phyloP scores from a whole-genome alignment of 257 asterid genomes.

The Primulina eburnea region DNA sequence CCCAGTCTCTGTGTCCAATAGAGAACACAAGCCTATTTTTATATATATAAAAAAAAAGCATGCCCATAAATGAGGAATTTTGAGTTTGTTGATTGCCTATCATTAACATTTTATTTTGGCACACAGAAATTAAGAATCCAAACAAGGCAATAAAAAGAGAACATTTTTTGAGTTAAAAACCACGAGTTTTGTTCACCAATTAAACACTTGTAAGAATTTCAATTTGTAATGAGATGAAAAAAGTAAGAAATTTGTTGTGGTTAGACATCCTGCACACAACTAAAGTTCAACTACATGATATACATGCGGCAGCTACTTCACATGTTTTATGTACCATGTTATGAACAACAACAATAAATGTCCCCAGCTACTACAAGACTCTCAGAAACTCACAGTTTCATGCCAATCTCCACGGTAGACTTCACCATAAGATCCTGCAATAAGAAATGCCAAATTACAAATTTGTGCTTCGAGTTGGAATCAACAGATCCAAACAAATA shows the following conservation, averaged over 20 bases:
- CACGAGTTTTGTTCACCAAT: not conserved
- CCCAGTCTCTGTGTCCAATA: not conserved
- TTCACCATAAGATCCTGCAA: constrained; percentile 94
- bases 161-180: not conserved
- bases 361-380: constrained; percentile 21
- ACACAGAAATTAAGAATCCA: not conserved
- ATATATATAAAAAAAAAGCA: not conserved
- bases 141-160: not conserved
- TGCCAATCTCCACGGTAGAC: constrained; percentile 98
- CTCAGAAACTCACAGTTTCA: constrained; percentile 81
- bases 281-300: not conserved
- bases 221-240: constrained; percentile 15
- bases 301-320: not conserved
- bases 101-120: not conserved
- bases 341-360: constrained; percentile 6
- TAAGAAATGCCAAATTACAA: constrained; percentile 23
- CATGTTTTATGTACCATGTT: not conserved
- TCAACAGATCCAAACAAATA: constrained; percentile 23
- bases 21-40: constrained; percentile 8
- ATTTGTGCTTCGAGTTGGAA: constrained; percentile 14
- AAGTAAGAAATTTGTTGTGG: constrained; percentile 7
- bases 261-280: constrained; percentile 5
- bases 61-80: not conserved
- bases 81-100: not conserved
- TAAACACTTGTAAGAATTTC: constrained; percentile 2